These are phyloP conservation scores for Cadophora sp. DNA, from an alignment of 2,329 filamentous ascomycete species.

Conservation along the genomic window DNA sequence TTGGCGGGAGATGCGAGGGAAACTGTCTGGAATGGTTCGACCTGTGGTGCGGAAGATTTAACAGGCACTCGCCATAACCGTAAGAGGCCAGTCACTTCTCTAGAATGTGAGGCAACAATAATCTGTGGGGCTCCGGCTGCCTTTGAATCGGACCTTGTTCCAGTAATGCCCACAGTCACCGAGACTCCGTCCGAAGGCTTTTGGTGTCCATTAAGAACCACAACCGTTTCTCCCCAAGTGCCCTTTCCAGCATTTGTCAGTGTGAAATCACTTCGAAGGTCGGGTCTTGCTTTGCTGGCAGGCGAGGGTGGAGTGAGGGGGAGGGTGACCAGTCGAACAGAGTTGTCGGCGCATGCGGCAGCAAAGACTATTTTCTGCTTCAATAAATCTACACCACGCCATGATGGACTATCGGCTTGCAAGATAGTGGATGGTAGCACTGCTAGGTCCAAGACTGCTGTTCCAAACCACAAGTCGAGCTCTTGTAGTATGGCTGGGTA, in stretches of 20 bases:
- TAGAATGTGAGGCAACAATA: slow-evolving; percentile 66
- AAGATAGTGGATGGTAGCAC: slow-evolving; percentile 58
- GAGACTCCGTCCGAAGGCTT: slow-evolving; percentile 61
- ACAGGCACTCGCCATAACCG: slow-evolving; percentile 64
- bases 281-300: slow-evolving; percentile 60
- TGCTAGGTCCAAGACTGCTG: slow-evolving; percentile 61
- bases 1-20: slow-evolving; percentile 61
- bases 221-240: slow-evolving; percentile 67
- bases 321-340: slow-evolving; percentile 63
- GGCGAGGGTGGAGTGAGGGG: slow-evolving; percentile 68
- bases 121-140: slow-evolving; percentile 48
- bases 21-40: slow-evolving; percentile 65
- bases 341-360: slow-evolving; percentile 63
- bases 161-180: slow-evolving; percentile 51
- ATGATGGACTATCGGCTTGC: slow-evolving; percentile 55
- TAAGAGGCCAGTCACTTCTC: slow-evolving; percentile 64
- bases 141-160: slow-evolving; percentile 39
- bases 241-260: slow-evolving; percentile 63
- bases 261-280: slow-evolving; percentile 58
- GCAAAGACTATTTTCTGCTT: slow-evolving; percentile 66
- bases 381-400: slow-evolving; percentile 54
- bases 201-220: slow-evolving; percentile 59
- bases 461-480: slow-evolving; percentile 65
- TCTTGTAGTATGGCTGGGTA: slow-evolving; percentile 65
- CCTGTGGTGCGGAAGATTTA: slow-evolving; percentile 37